phyloP scores from a whole-genome alignment of 371 early-diverging fungal genomes.

The Syncephalastrum monosporum region DNA sequence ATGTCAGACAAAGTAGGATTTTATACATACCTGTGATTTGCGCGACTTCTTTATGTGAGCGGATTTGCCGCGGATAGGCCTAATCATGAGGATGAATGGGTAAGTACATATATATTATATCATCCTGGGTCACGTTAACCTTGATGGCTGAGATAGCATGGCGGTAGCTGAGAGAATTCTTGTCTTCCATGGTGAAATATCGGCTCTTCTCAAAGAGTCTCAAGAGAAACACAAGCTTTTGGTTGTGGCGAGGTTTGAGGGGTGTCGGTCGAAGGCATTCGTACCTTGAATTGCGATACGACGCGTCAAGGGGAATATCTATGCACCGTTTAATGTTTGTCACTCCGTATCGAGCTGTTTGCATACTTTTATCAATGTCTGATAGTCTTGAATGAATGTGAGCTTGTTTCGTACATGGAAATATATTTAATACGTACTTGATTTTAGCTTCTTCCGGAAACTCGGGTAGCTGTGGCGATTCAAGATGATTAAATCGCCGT shows the following conservation, averaged over 20 bases:
- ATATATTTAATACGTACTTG: neutral
- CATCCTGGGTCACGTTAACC: constrained; percentile 21
- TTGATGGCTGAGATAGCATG: constrained; percentile 52
- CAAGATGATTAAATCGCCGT: constrained; percentile 9
- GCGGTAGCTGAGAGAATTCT: constrained; percentile 45
- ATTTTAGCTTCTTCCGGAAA: constrained; percentile 5
- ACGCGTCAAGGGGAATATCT: constrained; percentile 28
- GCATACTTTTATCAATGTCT: neutral
- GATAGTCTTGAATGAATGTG: no score
- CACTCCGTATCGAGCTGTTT: neutral
- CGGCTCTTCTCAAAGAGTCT: constrained; percentile 38
- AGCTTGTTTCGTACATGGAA: neutral
- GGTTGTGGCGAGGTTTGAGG: constrained; percentile 30
- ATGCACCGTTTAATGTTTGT: neutral
- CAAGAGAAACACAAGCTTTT: constrained; percentile 33
- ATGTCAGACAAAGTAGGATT: neutral
- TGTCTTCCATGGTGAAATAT: constrained; percentile 31
- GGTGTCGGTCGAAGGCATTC: constrained; percentile 51
- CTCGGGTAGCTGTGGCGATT: constrained; percentile 1
- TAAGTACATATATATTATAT: neutral
- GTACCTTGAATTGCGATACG: constrained; percentile 38
- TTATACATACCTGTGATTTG: constrained; percentile 39
- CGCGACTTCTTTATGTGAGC: constrained; percentile 37
- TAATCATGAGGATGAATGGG: constrained; percentile 3
- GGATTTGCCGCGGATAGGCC: constrained; percentile 48